phyloP scores from a whole-genome alignment of 2,329 filamentous ascomycete species.

The Scytalidium lignicola region DNA sequence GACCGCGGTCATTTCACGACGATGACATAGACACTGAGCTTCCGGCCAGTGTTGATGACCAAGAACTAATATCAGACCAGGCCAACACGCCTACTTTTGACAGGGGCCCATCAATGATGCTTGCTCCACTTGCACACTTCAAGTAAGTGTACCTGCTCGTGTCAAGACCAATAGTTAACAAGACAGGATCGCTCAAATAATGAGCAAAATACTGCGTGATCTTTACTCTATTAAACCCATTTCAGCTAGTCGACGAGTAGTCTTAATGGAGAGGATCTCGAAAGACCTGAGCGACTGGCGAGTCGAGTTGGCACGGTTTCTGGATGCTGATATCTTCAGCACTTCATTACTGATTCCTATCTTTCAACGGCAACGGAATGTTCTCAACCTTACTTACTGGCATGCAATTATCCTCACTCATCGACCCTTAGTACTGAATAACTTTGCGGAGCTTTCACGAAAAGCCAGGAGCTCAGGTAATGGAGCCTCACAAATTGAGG shows the following conservation, averaged over 20 bases:
- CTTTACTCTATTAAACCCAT: conserved; percentile 34
- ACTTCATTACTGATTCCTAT: conserved; percentile 38
- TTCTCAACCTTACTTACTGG: conserved; percentile 47
- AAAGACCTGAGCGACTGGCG: conserved; percentile 40
- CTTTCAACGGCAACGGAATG: conserved; percentile 44
- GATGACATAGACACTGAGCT: conserved; percentile 56
- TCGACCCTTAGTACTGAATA: conserved; percentile 45
- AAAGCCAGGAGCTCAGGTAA: conserved; percentile 16
- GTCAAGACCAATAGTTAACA: not conserved
- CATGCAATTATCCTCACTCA: conserved; percentile 53
- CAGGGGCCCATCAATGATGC: conserved; percentile 31
- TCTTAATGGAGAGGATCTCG: conserved; percentile 36
- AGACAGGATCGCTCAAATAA: conserved; percentile 36
- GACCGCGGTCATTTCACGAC: conserved; percentile 57
- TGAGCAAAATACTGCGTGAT: conserved; percentile 38
- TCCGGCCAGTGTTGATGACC: conserved; percentile 50
- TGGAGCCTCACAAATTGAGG: conserved; percentile 14
- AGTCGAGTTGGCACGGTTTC: conserved; percentile 36
- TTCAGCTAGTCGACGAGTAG: conserved; percentile 24
- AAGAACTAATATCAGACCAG: conserved; percentile 32
- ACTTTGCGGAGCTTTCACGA: conserved; percentile 31
- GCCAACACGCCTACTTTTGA: conserved; percentile 18
- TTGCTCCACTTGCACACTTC: conserved; percentile 39
- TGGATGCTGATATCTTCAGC: conserved; percentile 36
- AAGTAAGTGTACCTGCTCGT: conserved; percentile 19